These are phyloP conservation scores for Geranomyces variabilis DNA, from an alignment of 192 early-diverging fungal species.

Conservation along the genomic window DNA sequence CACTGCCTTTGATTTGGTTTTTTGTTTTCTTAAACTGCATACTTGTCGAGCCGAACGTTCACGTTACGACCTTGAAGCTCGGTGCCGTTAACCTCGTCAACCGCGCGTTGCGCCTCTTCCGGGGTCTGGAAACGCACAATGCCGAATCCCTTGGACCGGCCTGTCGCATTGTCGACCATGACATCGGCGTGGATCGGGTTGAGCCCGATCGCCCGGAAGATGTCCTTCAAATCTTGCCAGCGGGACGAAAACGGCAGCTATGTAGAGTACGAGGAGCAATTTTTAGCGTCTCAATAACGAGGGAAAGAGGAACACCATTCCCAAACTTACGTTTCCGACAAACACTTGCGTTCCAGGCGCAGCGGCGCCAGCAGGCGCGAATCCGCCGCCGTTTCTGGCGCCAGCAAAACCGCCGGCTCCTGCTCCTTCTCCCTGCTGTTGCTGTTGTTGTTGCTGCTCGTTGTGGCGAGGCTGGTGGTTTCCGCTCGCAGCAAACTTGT, in stretches of 20 bases:
- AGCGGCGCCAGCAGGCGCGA: too few species aligned
- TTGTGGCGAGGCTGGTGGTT: too few species aligned
- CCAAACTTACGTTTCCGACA: conserved; percentile 77
- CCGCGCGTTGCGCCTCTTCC: conserved; percentile 73
- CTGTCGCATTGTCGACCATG: conserved; percentile 45
- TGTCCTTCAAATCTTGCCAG: conserved; percentile 62
- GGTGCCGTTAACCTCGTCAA: conserved; percentile 52
- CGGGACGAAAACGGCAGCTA: conserved; percentile 53
- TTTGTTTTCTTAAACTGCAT: neutral
- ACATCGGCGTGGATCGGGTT: conserved; percentile 57
- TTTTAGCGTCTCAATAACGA: neutral
- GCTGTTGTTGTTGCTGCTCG: too few species aligned
- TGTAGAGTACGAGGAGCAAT: conserved; percentile 1
- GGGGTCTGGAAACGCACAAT: conserved; percentile 60
- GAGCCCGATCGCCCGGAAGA: conserved; percentile 49
- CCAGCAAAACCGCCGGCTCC: too few species aligned
- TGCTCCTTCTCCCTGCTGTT: too few species aligned
- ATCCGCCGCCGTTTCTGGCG: too few species aligned
- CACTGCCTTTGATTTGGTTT: too few species aligned
- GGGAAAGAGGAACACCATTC: too few species aligned
- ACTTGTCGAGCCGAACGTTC: conserved; percentile 57
- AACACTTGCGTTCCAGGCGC: conserved; percentile 58
- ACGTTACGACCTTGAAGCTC: conserved; percentile 49
- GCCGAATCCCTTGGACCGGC: conserved; percentile 57
- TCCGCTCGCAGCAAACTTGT: too few species aligned